A percentile compares a stretch with the other conserved stretches of the same genome.
These are phyloP conservation scores for Thalassiosira hispida DNA, from an alignment of 352 stramenopile genomes.

Conservation along the genomic window DNA sequence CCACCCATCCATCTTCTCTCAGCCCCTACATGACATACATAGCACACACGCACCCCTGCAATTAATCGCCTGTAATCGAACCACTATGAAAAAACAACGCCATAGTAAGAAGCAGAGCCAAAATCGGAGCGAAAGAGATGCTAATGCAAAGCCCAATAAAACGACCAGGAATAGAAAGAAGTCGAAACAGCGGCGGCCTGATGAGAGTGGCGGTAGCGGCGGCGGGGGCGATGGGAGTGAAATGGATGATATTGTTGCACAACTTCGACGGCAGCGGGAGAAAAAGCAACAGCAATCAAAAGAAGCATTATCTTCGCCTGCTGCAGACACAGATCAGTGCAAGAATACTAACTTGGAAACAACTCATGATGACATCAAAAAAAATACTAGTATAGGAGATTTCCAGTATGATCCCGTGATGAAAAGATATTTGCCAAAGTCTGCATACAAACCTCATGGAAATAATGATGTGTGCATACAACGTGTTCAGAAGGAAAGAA, in stretches of 20 bases:
- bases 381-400: conserved; percentile 15
- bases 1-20: no score
- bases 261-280: conserved; percentile 39
- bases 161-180: no score
- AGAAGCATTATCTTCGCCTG: not conserved
- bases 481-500: conserved; percentile 21
- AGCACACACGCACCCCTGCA: no score
- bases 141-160: no score
- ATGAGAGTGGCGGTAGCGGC: not conserved
- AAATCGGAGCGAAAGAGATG: no score
- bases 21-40: no score
- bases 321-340: not conserved
- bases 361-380: not conserved
- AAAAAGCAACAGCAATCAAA: conserved; percentile 19
- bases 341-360: not conserved
- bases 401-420: conserved; percentile 45
- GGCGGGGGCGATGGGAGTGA: not conserved
- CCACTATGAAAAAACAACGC: no score
- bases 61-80: no score
- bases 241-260: conserved; percentile 34
- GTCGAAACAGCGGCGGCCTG: not conserved
- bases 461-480: conserved; percentile 50
- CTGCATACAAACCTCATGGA: conserved; percentile 26
- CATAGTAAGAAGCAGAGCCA: no score
- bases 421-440: conserved; percentile 51